Base-by-base conservation (phyloP, 305 asterid genomes). In the Petunia hybrid region DNA sequence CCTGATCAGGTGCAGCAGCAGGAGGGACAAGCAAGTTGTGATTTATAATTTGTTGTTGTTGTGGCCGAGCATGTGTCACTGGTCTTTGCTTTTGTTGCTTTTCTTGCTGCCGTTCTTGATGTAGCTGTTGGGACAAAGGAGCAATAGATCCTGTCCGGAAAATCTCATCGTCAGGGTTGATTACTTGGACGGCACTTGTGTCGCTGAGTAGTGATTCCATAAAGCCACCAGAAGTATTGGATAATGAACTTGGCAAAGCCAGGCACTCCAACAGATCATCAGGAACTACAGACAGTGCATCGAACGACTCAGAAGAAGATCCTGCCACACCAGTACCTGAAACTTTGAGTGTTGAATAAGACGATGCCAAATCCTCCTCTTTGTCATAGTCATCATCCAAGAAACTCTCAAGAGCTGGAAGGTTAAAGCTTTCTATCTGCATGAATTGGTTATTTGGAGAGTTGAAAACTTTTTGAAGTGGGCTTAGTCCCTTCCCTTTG, bases 401-500 rank as follows among this genome's bases (percentile, higher is more conserved):
- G 38, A 91, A 85, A 59, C 71, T 85, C 84, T 92, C 94, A 0
- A 93, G 90, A 2, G 97, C 91, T 0, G 97, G 98, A 76, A 92
- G 51, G 38, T 92, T 86, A 13, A 90, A 85, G 89, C 85, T 88
- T 81, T 92, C 95, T 1, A 90, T 88, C 63, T 89, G 90, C 92
- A 89, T 86, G 79, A 84, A 90, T 70, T 91, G 96, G 68, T 88
- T 89, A 75, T 82, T 88, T 0, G 96, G 94, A 4, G 97, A 92
- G 83, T 87, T 91, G 82, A 92, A 85, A 8, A 92, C 93, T 71
- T 86, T 87, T 76, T 91, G 91, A 8, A 94, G 91, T 0, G 98
- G 98, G 83, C 96, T 92, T 68, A 88, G 5, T 35, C 93, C 97
- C 83, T 89, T 92, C 53, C 89, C 93, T 87, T 83, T 88, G n/a